Evolutionary conservation across 2,329 filamentous ascomycete genomes (phyloP).

Genomic region (Fusarium siculi): DNA sequence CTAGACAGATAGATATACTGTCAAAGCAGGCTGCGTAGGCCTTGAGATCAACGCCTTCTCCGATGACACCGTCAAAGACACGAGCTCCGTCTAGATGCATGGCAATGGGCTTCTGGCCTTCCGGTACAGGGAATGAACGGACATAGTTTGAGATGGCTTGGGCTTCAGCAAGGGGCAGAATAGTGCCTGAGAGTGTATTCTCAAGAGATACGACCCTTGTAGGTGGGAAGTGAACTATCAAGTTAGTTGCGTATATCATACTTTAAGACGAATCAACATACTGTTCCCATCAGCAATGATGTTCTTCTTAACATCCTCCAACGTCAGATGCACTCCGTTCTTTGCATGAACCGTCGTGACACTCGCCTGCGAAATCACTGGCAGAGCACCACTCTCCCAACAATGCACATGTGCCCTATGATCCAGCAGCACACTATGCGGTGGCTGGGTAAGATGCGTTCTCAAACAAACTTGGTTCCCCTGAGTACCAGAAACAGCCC

Average conservation of each 20-base stretch:
- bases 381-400: slow-evolving; percentile 71
- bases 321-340: slow-evolving; percentile 77
- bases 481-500: slow-evolving; percentile 43
- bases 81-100: slow-evolving; percentile 81
- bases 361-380: slow-evolving; percentile 75
- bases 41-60: slow-evolving; percentile 70
- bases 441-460: slow-evolving; percentile 44
- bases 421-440: slow-evolving; percentile 58
- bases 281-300: slow-evolving; percentile 44
- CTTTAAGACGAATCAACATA: slow-evolving; percentile 1
- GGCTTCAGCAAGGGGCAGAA: slow-evolving; percentile 78
- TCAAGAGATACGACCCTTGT: slow-evolving; percentile 82
- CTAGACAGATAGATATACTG: slow-evolving; percentile 79
- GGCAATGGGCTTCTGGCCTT: slow-evolving; percentile 62
- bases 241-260: slow-evolving; percentile 36
- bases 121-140: slow-evolving; percentile 50
- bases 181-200: slow-evolving; percentile 80
- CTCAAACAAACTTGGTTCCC: slow-evolving; percentile 45
- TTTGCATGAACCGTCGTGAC: slow-evolving; percentile 71
- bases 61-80: slow-evolving; percentile 78
- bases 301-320: slow-evolving; percentile 72
- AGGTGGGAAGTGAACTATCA: slow-evolving; percentile 79
- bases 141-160: slow-evolving; percentile 75
- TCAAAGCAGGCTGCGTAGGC: slow-evolving; percentile 76
- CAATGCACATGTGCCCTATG: slow-evolving; percentile 78